These are phyloP conservation scores for Astragalus membranaceus DNA, from an alignment of 306 rosid genomes.

Conservation along the genomic window DNA sequence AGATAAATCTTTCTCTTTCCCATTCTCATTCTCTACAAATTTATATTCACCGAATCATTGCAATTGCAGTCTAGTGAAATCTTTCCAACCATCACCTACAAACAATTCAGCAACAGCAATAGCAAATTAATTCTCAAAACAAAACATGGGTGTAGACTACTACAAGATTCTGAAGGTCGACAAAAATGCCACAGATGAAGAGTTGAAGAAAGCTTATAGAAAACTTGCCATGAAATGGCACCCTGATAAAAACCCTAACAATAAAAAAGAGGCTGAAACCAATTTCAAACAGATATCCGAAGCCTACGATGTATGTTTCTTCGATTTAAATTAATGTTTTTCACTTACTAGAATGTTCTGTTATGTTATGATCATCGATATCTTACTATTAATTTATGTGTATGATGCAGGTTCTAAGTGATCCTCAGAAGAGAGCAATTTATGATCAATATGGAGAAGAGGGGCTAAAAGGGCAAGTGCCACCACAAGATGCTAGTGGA, in stretches of 20 bases:
- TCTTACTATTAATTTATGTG: neutral
- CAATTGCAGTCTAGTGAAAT: neutral
- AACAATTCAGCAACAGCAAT: neutral
- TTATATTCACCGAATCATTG: neutral
- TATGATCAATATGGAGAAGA: conserved; percentile 93
- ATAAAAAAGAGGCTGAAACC: conserved; percentile 72
- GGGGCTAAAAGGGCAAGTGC: conserved; percentile 73
- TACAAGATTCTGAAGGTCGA: conserved; percentile 72
- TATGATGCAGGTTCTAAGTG: conserved; percentile 64
- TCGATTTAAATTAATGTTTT: neutral
- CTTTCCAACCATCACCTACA: neutral
- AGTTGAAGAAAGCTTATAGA: conserved; percentile 78
- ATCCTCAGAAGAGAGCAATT: conserved; percentile 75
- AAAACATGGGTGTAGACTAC: conserved; percentile 71
- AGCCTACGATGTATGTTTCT: conserved; percentile 62
- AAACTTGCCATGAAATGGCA: conserved; percentile 98
- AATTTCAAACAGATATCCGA: conserved; percentile 83
- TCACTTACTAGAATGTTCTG: too few species aligned
- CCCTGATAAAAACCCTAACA: conserved; percentile 79
- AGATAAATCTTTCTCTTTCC: conserved; percentile 26
- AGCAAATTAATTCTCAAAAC: neutral
- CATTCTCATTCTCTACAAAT: neutral
- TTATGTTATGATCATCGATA: neutral
- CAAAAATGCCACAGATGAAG: conserved; percentile 66
- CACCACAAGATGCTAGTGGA: conserved; percentile 59